Base-by-base conservation (phyloP, 176 grass and related monocot species). In the Oryza meyeriana region DNA sequence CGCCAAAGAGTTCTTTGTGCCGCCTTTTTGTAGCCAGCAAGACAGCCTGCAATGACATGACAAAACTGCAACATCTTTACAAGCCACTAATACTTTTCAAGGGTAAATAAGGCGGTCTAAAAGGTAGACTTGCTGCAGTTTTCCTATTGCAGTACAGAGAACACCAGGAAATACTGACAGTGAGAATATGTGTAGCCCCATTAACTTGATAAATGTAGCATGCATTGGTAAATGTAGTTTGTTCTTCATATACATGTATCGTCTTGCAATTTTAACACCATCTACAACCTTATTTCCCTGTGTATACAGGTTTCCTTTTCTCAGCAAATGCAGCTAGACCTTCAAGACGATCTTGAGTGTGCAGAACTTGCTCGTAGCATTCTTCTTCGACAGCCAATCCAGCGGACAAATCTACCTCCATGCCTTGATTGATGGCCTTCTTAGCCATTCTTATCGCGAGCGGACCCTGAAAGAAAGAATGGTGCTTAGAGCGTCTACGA, bases 281-380 rank as follows among this genome's bases (percentile, higher is more conserved):
- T 36, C 0, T 6, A 34, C 38, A 24, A 5, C 22, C 24, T 66
- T 86, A 95, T 76, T 88, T 93, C 72, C 96, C 93, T 38, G 73
- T 87, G 50, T 93, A 98, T 70, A 66, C 81, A 48, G 90, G 96
- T 86, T 91, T 98, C 75, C 93, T 80, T 81, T 98, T 98, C 82
- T 98, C 96, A 0, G 93, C 82, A 83, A 98, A 98, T 81, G 96
- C 93, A 62, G 88, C 88, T 74, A 98, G 85, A 44, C 96, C 96
- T 87, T 95, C 96, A 57, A 93, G 88, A 7, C 93, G 90, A 80
- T 95, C 93, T 67, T 93, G 45, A 33, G 91, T 95, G 74, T 93
- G 84, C 35, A 99, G 71, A 29, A 91, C 66, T 71, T 90, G 83
- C 84, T 90, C 85, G 50, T 95, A 99, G 80, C 96, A 95, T 79